Evolutionary conservation across 2,329 filamentous ascomycete species (phyloP).

Genomic region (Karstenula rhodostoma): DNA sequence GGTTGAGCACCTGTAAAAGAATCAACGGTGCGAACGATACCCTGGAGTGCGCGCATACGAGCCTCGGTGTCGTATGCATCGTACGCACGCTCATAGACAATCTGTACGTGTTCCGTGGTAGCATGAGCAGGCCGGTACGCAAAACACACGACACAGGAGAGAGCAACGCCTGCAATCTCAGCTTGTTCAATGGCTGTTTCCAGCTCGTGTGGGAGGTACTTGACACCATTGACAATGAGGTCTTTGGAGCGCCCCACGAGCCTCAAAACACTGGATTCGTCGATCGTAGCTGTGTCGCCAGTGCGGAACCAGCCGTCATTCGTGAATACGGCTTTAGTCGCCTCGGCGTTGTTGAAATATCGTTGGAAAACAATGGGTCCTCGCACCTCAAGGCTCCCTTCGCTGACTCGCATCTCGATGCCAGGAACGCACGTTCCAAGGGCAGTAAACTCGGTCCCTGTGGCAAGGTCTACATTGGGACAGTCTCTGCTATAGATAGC

Average conservation of each 20-base stretch:
- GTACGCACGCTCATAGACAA: background rate
- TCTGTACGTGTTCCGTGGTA: background rate
- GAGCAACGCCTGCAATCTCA: slow-evolving; percentile 20
- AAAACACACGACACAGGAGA: slow-evolving; percentile 14
- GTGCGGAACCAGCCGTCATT: slow-evolving; percentile 36
- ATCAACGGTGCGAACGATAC: too few relatives aligned
- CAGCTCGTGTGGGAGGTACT: slow-evolving; percentile 30
- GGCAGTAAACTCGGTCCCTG: slow-evolving; percentile 43
- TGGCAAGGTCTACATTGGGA: slow-evolving; percentile 51
- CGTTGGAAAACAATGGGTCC: slow-evolving; percentile 51
- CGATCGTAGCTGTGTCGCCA: slow-evolving; percentile 33
- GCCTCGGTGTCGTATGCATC: too few relatives aligned
- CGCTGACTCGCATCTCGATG: slow-evolving; percentile 51
- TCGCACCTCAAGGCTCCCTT: slow-evolving; percentile 35
- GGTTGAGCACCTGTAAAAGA: too few relatives aligned
- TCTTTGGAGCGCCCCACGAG: slow-evolving; percentile 37
- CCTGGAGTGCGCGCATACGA: too few relatives aligned
- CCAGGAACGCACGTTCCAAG: slow-evolving; percentile 52
- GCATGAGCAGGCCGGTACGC: background rate
- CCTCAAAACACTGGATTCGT: slow-evolving; percentile 29
- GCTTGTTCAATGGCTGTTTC: slow-evolving; percentile 30
- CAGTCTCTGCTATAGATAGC: slow-evolving; percentile 54
- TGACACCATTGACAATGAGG: slow-evolving; percentile 41
- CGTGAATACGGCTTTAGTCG: slow-evolving; percentile 31
- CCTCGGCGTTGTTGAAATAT: slow-evolving; percentile 44